Conservation (phyloP, 1,284 basidiomycete genomes). For the Fomitiporia mediterranea region DNA sequence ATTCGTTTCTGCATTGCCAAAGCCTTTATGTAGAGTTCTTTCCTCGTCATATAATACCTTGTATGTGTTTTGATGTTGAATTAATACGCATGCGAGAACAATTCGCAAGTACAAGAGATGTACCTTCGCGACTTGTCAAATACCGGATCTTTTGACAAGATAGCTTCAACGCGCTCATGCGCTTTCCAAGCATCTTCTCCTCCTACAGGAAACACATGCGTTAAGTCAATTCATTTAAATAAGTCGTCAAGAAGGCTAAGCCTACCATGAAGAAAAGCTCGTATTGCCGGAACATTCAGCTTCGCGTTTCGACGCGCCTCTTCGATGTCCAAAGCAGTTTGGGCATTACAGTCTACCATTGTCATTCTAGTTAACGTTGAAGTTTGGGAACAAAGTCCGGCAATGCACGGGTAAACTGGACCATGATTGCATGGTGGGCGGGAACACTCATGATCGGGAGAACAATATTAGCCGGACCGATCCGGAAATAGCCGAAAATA, state of each 20-base stretch:
- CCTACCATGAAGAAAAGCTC: slow-evolving; percentile 49
- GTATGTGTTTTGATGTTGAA: background rate
- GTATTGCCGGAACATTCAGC: slow-evolving; percentile 37
- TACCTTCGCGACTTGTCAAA: slow-evolving; percentile 64
- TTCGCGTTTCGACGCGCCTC: slow-evolving; percentile 39
- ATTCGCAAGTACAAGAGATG: slow-evolving; percentile 6
- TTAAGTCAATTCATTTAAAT: background rate
- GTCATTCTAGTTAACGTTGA: background rate
- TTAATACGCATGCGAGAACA: background rate
- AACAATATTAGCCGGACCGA: background rate
- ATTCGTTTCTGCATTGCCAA: slow-evolving; percentile 50
- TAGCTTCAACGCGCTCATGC: slow-evolving; percentile 41
- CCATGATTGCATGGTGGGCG: too few species aligned
- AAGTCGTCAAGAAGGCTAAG: background rate
- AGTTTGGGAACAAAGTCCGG: background rate
- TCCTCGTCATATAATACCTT: slow-evolving; percentile 50
- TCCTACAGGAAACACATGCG: slow-evolving; percentile 32
- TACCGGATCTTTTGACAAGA: slow-evolving; percentile 51
- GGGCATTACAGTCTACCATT: background rate
- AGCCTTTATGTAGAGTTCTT: slow-evolving; percentile 45
- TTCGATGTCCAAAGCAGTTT: slow-evolving; percentile 45
- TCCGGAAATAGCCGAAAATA: background rate
- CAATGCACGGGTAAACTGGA: too few species aligned
- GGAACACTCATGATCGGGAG: too few species aligned
- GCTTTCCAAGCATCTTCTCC: slow-evolving; percentile 44